Percentiles rank a stretch among this genome's conserved stretches.
These are phyloP conservation scores for Plasmodium cynomolgi DNA, from an alignment of 169 alveolate genomes.

Conservation along the genomic window DNA sequence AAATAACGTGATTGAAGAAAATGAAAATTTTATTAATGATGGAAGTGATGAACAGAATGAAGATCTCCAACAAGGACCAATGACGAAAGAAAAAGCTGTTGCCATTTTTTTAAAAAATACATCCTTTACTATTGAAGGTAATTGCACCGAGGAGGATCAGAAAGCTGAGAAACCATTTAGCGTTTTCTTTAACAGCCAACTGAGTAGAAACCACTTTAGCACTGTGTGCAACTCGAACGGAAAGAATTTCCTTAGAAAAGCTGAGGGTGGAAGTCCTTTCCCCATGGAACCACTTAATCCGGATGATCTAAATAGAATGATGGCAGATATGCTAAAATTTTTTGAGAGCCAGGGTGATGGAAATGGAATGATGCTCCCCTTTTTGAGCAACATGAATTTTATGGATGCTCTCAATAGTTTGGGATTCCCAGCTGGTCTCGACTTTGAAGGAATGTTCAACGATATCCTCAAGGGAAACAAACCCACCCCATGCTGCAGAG, in stretches of 20 bases:
- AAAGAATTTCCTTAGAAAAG: not conserved
- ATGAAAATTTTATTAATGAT: not conserved
- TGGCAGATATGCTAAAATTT: conserved; percentile 18
- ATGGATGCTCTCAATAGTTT: not conserved
- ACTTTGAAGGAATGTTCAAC: not conserved
- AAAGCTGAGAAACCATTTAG: not conserved
- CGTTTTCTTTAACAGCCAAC: not conserved
- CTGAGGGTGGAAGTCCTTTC: not conserved
- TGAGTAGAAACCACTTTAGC: not conserved
- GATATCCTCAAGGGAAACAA: not conserved
- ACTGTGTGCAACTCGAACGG: conserved; percentile 4
- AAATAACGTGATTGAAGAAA: not conserved
- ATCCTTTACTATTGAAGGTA: conserved; percentile 9
- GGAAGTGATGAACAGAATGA: not conserved
- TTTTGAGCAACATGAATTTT: not conserved
- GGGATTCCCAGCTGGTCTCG: conserved; percentile 11
- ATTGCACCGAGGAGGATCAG: not conserved
- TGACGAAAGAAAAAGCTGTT: conserved; percentile 26
- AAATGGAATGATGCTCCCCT: not conserved
- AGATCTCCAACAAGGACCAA: not conserved
- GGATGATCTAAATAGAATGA: conserved; percentile 12
- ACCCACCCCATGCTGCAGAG: not conserved
- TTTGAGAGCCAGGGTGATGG: conserved; percentile 12
- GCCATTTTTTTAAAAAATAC: conserved; percentile 4
- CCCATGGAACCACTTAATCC: not conserved